Conservation (phyloP, 192 early-diverging fungal species). For the Jimgerdemannia flammicorona region DNA sequence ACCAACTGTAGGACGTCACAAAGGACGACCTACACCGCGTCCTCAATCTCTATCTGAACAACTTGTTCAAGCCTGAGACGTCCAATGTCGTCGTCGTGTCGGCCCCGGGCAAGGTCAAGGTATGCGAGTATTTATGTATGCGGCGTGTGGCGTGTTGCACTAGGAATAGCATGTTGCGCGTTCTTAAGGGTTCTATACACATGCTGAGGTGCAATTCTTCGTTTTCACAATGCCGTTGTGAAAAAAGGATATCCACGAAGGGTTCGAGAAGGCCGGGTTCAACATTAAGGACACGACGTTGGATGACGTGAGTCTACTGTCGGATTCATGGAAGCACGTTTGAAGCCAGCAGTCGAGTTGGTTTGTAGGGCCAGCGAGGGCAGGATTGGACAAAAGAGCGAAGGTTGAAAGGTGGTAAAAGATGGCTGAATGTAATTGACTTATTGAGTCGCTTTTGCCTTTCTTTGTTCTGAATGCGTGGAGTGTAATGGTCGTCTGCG, state of each 20-base stretch:
- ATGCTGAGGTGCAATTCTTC: background rate
- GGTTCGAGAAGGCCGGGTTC: background rate
- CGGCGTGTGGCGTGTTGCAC: background rate
- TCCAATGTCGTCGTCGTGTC: slow-evolving; percentile 49
- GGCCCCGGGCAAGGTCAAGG: slow-evolving; percentile 44
- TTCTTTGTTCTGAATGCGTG: no score
- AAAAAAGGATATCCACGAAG: background rate
- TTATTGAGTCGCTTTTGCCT: no score
- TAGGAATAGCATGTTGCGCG: background rate
- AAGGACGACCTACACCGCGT: slow-evolving; percentile 43
- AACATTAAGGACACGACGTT: background rate
- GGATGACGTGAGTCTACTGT: background rate
- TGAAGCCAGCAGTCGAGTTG: background rate
- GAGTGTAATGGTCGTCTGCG: no score
- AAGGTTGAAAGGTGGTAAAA: no score
- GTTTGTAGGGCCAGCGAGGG: background rate
- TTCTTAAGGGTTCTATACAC: background rate
- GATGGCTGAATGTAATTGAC: no score
- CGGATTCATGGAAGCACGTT: background rate
- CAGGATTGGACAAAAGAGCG: background rate
- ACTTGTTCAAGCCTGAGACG: slow-evolving; percentile 42
- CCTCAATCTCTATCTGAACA: slow-evolving; percentile 45
- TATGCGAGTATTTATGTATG: background rate
- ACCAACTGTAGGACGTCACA: slow-evolving; percentile 24
- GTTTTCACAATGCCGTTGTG: background rate